These are phyloP conservation scores for Fusarium mexicanum DNA, from an alignment of 2,329 filamentous ascomycete genomes.

Conservation along the genomic window DNA sequence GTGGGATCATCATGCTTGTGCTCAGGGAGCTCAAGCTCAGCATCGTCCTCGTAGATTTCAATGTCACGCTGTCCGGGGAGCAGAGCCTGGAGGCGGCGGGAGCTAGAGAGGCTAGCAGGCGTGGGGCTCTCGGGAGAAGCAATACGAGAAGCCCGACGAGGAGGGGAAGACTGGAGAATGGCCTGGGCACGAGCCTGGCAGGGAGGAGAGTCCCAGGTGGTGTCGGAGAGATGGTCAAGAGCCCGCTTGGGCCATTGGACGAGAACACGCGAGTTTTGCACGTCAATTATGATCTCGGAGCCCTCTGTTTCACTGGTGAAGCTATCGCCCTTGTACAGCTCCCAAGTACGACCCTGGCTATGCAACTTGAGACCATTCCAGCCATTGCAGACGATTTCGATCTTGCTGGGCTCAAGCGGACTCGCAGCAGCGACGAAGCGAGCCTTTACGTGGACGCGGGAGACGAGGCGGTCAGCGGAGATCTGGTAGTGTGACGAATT, in stretches of 20 bases:
- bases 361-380: constrained; percentile 97
- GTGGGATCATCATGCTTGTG: constrained; percentile 36
- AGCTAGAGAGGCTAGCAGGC: constrained; percentile 54
- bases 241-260: constrained; percentile 81
- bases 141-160: constrained; percentile 67
- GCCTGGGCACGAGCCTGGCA: constrained; percentile 45
- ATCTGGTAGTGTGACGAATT: constrained; percentile 96
- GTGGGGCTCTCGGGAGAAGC: constrained; percentile 79
- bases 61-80: constrained; percentile 59
- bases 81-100: constrained; percentile 57
- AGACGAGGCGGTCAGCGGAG: constrained; percentile 90
- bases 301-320: constrained; percentile 91
- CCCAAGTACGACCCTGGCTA: constrained; percentile 87
- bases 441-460: constrained; percentile 90
- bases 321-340: constrained; percentile 85
- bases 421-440: constrained; percentile 78
- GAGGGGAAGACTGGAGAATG: constrained; percentile 68
- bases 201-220: constrained; percentile 75
- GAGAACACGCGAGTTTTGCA: constrained; percentile 90
- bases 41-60: constrained; percentile 82
- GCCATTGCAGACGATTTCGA: constrained; percentile 90
- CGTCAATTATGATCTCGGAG: constrained; percentile 92
- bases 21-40: constrained; percentile 60
- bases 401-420: constrained; percentile 75
- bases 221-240: constrained; percentile 68